phyloP scores from a whole-genome alignment of 2,329 filamentous ascomycete genomes.

The Xylariaceae sp. region DNA sequence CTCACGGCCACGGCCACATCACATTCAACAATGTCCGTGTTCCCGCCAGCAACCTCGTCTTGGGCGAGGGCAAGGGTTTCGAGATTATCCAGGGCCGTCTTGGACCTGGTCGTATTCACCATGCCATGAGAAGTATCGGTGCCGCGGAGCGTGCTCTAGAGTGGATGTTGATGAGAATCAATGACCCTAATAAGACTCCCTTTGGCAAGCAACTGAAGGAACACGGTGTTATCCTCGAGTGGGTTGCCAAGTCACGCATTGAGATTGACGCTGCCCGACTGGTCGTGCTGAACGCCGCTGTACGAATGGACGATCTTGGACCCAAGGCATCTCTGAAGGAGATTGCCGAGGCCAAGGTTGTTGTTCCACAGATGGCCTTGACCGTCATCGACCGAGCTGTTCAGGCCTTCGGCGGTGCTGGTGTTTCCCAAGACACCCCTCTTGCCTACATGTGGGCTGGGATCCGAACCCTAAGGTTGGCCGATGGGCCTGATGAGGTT shows the following conservation, averaged over 20 bases:
- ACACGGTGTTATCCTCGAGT: conserved; percentile 93
- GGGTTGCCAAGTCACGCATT: conserved; percentile 86
- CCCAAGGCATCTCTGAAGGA: conserved; percentile 89
- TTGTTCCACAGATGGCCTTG: conserved; percentile 78
- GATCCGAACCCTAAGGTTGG: conserved; percentile 78
- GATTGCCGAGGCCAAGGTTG: conserved; percentile 92
- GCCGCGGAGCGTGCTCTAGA: conserved; percentile 88
- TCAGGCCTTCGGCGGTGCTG: conserved; percentile 86
- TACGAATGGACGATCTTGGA: conserved; percentile 86
- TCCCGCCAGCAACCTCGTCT: conserved; percentile 77
- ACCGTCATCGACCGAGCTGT: conserved; percentile 91
- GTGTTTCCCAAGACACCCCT: conserved; percentile 92
- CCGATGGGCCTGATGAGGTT: conserved; percentile 96
- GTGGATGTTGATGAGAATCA: conserved; percentile 91
- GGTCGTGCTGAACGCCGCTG: conserved; percentile 87
- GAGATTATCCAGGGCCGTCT: conserved; percentile 98
- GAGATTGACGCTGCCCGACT: conserved; percentile 92
- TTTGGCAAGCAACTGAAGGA: conserved; percentile 85
- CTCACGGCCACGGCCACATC: conserved; percentile 94
- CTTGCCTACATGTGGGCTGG: conserved; percentile 79
- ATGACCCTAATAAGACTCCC: conserved; percentile 85
- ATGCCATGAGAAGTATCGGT: conserved; percentile 94
- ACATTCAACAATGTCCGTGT: conserved; percentile 87
- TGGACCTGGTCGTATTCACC: conserved; percentile 93
- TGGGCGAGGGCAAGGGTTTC: conserved; percentile 91